Base-by-base conservation (phyloP, 2,329 filamentous ascomycete genomes). In the Nigrospora oryzae region DNA sequence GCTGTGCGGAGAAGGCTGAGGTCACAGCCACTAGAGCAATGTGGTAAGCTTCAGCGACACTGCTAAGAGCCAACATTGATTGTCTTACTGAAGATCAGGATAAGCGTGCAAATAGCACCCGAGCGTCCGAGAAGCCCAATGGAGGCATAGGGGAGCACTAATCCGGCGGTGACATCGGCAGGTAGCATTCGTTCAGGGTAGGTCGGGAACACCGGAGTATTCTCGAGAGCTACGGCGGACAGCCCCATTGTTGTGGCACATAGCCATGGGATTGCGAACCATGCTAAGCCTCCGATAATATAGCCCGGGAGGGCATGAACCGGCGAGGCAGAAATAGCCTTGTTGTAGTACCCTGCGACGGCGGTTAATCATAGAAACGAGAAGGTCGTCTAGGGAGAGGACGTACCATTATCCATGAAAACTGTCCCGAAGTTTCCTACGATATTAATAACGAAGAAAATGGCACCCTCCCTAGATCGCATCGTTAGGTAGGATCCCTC, bases 21-120 rank as follows among this genome's bases (percentile, higher is more conserved):
- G 89, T 95, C 17, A 95, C 89, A 17, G 90, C 89, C 81, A 95
- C n/a, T n/a, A n/a, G n/a, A n/a, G n/a, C n/a, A n/a, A n/a, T n/a
- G n/a, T n/a, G n/a, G n/a, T n/a, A n/a, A n/a, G n/a, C n/a, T n/a
- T n/a, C n/a, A n/a, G n/a, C n/a, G n/a, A n/a, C n/a, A n/a, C n/a
- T n/a, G n/a, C n/a, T n/a, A n/a, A n/a, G n/a, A n/a, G n/a, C n/a
- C n/a, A n/a, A n/a, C n/a, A n/a, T n/a, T n/a, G n/a, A n/a, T n/a
- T n/a, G n/a, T n/a, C n/a, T n/a, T n/a, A n/a, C n/a, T 88, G 70
- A 95, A 94, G 44, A 94, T 76, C 51, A 95, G 81, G 11, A 95
- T 68, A 1, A 94, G 74, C 0, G 86, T 89, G 0, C 81, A 86
- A 1, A 82, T 79, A 1, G 89, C 89, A 40, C 89, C 89, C 3